Conservation (phyloP, 2,329 filamentous ascomycete species). For the Apiospora malaysiana region DNA sequence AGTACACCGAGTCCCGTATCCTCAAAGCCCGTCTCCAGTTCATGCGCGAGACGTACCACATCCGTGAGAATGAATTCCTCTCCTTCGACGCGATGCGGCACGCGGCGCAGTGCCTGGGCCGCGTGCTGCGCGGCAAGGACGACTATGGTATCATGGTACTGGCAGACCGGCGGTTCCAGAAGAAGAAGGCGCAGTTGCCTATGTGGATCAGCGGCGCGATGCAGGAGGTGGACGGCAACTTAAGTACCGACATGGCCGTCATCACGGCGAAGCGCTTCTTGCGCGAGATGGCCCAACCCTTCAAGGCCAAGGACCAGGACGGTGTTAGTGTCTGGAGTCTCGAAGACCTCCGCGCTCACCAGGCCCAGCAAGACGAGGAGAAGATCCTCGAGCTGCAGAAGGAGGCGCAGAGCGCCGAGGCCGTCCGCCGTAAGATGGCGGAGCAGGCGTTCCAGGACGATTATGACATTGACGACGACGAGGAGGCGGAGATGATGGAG, state of each 20-base stretch:
- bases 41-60: slow-evolving; percentile 94
- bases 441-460: slow-evolving; percentile 43
- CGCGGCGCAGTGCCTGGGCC: slow-evolving; percentile 92
- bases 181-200: slow-evolving; percentile 87
- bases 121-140: slow-evolving; percentile 93
- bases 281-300: slow-evolving; percentile 89
- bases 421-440: slow-evolving; percentile 35
- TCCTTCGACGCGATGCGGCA: slow-evolving; percentile 99
- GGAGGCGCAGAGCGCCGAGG: slow-evolving; percentile 42
- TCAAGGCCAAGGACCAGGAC: slow-evolving; percentile 81
- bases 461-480: slow-evolving; percentile 59
- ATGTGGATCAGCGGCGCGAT: slow-evolving; percentile 96
- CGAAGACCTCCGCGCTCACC: slow-evolving; percentile 77
- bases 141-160: slow-evolving; percentile 99
- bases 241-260: slow-evolving; percentile 95
- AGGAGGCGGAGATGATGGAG: slow-evolving; percentile 63
- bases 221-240: slow-evolving; percentile 82
- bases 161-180: slow-evolving; percentile 90
- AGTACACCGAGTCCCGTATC: slow-evolving; percentile 97
- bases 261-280: slow-evolving; percentile 89
- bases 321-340: slow-evolving; percentile 93
- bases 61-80: slow-evolving; percentile 95
- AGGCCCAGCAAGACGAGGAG: slow-evolving; percentile 75
- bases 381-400: slow-evolving; percentile 68
- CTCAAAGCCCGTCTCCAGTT: slow-evolving; percentile 96